Evolutionary conservation across 2,329 filamentous ascomycete species (phyloP), one percentile per base, ranked within the genome.

Genomic region (Aquanectria penicillioides): DNA sequence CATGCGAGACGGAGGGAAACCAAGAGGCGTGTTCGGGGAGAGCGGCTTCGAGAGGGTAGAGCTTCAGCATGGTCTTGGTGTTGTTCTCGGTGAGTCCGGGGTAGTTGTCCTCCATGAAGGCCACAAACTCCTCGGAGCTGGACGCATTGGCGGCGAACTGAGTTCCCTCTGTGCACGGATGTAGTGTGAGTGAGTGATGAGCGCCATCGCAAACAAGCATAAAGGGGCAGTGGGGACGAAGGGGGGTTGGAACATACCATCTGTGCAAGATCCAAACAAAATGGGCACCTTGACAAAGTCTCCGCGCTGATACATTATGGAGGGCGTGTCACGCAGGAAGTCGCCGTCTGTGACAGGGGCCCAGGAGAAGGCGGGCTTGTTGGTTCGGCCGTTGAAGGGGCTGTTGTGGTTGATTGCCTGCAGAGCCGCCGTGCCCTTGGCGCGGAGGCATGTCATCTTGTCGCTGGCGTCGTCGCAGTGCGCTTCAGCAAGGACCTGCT

Each of bases 281-380:
- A 81, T 61, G 0, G 82, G 81, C 22, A 84, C 78, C 25, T 74
- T 71, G 55, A 80, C 57, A 55, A 81, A 81, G 6, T 71, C 65
- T 0, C 79, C 78, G 2, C 68, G 63, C 6, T 73, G 67, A 36
- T 79, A 81, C 54, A 82, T 67, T 4, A 52, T 61, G 34, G 78
- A 80, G 2, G 80, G 77, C 9, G 76, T 70, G 53, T 81, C 80
- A 4, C 61, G 68, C 11, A 84, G 64, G 9, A 84, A 66, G 5
- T 76, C 75, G 7, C 80, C 82, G 54, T 85, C 83, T 6, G 83
- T 69, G 44, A 78, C 81, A 0, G 83, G 83, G 3, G 79, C 77
- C 79, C 79, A 85, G 72, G 83, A 83, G 65, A 83, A 85, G 0
- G 77, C 69, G 0, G 81, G 75, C 2, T 62, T 54, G 8, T 60